Evolutionary conservation across 768 basidiomycete genomes (phyloP), one percentile per base, ranked within the genome.

Genomic region (Boletus sp.): DNA sequence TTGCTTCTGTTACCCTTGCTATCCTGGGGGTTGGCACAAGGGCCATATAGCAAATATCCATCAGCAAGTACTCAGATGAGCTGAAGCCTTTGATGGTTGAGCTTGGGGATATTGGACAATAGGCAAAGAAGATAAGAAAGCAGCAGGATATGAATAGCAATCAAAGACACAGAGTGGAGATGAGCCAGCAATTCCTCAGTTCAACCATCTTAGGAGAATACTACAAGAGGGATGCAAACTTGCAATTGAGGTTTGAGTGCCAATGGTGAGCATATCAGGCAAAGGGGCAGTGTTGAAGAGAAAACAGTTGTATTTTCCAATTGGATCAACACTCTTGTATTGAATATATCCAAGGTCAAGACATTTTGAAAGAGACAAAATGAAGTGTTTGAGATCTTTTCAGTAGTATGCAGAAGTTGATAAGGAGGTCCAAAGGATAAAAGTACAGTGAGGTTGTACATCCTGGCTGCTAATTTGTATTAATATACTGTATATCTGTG

Each of bases 311-410:
- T 82, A 42, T 87, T 94, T 67, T 80, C 87, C 29, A 94, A 93
- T 68, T 71, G 88, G 55, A 82, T 94, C 50, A 93, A 92, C 69
- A 81, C 78, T 20, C 77, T 94, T 12, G 86, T 86, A 58, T 64
- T 94, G 60, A 79, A 76, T 1, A 83, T 94, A 81, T 90, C 86
- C 47, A 78, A 76, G 65, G 71, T 94, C 53, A 78, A 76, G 56
- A 83, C 88, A 47, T 94, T 94, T 66, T 81, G 77, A 60, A 86
- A 90, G 62, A 69, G 89, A 48, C 87, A 91, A 71, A 79, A 75
- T 1, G 77, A 82, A 49, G 87, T 91, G 7, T 92, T 92, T 67
- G 81, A 80, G 67, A 82, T 91, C 32, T 52, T 68, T 2, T 67
- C 67, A 0, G 67, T 67, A 3, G 60, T 69, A 10, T 64, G 64